Base-by-base conservation (phyloP, 2,329 filamentous ascomycete genomes). In the Colletotrichum liriopes region DNA sequence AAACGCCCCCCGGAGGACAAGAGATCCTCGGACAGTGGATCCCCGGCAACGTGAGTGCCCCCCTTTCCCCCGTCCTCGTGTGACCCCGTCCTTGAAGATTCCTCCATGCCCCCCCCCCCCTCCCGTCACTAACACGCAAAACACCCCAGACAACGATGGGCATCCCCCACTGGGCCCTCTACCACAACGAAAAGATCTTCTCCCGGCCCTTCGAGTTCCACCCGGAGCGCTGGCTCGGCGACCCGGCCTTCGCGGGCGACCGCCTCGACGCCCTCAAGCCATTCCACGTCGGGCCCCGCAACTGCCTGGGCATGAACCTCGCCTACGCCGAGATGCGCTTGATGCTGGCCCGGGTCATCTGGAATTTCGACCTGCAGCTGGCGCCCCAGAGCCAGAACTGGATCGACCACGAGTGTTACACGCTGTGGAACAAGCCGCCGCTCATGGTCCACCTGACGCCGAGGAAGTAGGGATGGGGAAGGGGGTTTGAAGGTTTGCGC, bases 111-210 rank as follows among this genome's bases (percentile, higher is more conserved):
- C 23, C 23, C n/a, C n/a, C n/a, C n/a, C n/a, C n/a, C 1, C 3
- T 11, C 23, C 39, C 32, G 2, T 7, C 5, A 3, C n/a, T 63
- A 6, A 63, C 60, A 7, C 9, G 23, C 29, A 41, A 18, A 41
- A n/a, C 16, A n/a, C 16, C 20, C 3, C 65, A 86, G 84, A 86
- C 83, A 1, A 74, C 77, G 3, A 80, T 88, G 0, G 79, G 81
- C 0, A 79, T 87, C 1, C 81, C 82, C 54, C 85, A 88, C 45
- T 86, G 80, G 76, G 79, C 85, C 2, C 79, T 84, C n/a, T 84
- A 84, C 73, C 83, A 83, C 71, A 83, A 83, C 61, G 78, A 82
- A 1, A 75, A 78, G 12, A 80, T 86, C 74, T 90, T 87, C 76
- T 79, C 78, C 12, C 79, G 86, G 1, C 83, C 87, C 0, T 78